Evolutionary conservation across 1,139 yeast genomes (phyloP).

Genomic region (Kodamaea arcana): DNA sequence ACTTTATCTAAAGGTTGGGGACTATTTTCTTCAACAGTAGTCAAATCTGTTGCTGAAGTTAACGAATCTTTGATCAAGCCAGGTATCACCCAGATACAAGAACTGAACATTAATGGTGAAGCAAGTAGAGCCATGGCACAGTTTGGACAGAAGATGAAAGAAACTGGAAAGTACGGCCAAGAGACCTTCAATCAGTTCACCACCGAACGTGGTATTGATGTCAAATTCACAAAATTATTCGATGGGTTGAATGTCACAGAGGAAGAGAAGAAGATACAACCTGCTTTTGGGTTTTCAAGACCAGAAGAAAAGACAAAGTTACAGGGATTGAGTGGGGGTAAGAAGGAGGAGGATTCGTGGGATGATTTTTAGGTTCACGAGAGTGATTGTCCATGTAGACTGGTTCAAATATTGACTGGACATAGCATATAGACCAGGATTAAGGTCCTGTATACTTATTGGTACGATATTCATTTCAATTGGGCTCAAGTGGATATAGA

Average conservation of each 20-base stretch:
- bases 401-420: no score
- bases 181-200: slow-evolving; percentile 66
- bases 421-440: no score
- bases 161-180: slow-evolving; percentile 71
- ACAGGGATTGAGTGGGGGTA: slow-evolving; percentile 42
- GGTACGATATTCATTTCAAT: no score
- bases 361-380: slow-evolving; percentile 42
- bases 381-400: no score
- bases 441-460: no score
- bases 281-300: slow-evolving; percentile 66
- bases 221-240: slow-evolving; percentile 50
- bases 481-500: no score
- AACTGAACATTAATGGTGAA: slow-evolving; percentile 73
- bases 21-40: slow-evolving; percentile 75
- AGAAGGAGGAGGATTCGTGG: slow-evolving; percentile 41
- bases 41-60: slow-evolving; percentile 80
- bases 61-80: slow-evolving; percentile 88
- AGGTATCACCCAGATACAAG: slow-evolving; percentile 74
- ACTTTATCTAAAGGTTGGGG: slow-evolving; percentile 94
- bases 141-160: slow-evolving; percentile 91
- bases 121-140: slow-evolving; percentile 91
- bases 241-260: slow-evolving; percentile 28
- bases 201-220: slow-evolving; percentile 35
- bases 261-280: slow-evolving; percentile 36
- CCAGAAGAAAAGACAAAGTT: slow-evolving; percentile 59